Base-by-base conservation (phyloP, 108 stramenopile genomes). In the Cyclotella choctawhatcheeana region DNA sequence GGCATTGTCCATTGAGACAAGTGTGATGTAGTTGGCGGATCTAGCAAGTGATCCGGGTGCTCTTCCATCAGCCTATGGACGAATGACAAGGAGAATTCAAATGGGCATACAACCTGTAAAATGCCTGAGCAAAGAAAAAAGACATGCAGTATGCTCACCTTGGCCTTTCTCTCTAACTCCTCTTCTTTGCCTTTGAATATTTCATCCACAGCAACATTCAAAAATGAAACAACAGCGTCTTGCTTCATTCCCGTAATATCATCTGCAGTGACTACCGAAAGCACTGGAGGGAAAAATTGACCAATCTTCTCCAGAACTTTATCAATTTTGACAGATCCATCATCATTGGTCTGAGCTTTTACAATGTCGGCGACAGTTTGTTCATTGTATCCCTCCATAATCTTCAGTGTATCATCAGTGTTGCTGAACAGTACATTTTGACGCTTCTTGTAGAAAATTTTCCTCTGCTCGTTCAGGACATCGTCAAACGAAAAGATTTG, bases 1-100 rank as follows among this genome's bases (percentile, higher is more conserved):
- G 2, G 91, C 91, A 72, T 93, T 93, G 77, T 96, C 95, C 86
- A 93, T 86, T 13, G 89, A 85, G 31, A 96, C 87, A 33, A 96
- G 89, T 3, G 88, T 87, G 58, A 93, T 87, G 79, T 93, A 93
- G 51, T 91, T 90, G 25, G 90, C 87, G n/a, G 95, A 95, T 24
- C 91, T 87, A 12, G 87, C 89, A 22, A 92, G 61, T 16, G 90
- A 86, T 47, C 85, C 80, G 14, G 84, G 68, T 13, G 84, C 64
- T 72, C 86, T 77, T 59, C 86, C 88, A 55, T 82, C 77, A 20
- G 74, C 37, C 74, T 64, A 35, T 51, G 44, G 20, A 52, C 13
- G 26, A 58, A 4, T 17, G 2, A 22, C 13, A 48, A 17, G 30
- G 12, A 47, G n/a, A 53, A n/a, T n/a, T n/a, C n/a, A n/a, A n/a